phyloP scores from a whole-genome alignment of 1,284 basidiomycete genomes.

The Peniophora sp. region DNA sequence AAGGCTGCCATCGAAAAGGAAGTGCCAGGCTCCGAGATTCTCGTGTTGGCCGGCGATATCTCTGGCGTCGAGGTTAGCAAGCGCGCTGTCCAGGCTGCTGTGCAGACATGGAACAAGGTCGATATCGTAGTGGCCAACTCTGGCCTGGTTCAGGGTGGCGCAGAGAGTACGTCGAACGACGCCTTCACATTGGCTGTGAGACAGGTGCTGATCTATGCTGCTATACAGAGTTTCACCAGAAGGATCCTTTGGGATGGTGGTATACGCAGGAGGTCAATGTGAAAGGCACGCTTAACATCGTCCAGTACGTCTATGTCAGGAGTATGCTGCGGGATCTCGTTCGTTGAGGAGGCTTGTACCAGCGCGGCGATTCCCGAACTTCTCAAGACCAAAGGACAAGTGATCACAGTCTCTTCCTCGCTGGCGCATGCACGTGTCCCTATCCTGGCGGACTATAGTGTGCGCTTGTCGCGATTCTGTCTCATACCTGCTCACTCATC shows the following conservation, averaged over 20 bases:
- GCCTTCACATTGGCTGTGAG: not conserved
- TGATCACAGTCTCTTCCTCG: not conserved
- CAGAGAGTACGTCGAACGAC: not conserved
- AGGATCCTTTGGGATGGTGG: not conserved
- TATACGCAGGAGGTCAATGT: constrained; percentile 1
- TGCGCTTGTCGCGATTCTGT: constrained; percentile 7
- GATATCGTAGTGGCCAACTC: not conserved
- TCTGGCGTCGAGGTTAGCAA: not conserved
- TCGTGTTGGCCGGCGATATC: not conserved
- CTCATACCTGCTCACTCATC: not conserved
- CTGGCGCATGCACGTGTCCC: not conserved
- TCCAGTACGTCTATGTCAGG: constrained; percentile 1
- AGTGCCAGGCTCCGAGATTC: not conserved
- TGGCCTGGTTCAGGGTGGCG: not conserved
- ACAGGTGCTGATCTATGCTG: not conserved
- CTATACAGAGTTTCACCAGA: not conserved
- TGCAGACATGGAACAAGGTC: not conserved
- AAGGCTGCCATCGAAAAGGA: not conserved
- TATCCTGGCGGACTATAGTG: not conserved
- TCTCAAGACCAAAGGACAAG: not conserved
- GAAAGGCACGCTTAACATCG: not conserved
- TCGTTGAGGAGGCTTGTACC: not conserved
- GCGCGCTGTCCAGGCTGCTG: not conserved
- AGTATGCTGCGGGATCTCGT: not conserved
- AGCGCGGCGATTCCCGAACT: not conserved